A percentile compares a stretch with the other conserved stretches of the same genome.
phyloP scores from a whole-genome alignment of 768 basidiomycete genomes.

The Xanthoconium stramineum region DNA sequence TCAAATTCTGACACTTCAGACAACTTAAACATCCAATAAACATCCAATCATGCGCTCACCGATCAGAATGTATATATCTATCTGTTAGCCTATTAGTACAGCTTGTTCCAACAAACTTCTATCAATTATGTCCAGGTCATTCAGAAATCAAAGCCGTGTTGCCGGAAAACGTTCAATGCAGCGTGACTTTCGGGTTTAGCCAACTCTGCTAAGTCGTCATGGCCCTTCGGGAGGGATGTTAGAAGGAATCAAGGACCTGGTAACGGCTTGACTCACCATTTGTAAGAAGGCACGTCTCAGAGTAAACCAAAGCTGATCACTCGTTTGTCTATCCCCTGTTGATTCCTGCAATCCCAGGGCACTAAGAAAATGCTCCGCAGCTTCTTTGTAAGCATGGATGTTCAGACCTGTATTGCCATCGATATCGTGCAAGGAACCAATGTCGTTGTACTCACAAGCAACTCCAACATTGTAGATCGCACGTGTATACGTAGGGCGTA shows the following conservation, averaged over 20 bases:
- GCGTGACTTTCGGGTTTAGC: conserved; percentile 61
- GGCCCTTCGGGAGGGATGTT: conserved; percentile 47
- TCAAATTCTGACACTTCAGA: no score
- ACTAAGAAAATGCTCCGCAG: conserved; percentile 91
- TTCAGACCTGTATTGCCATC: conserved; percentile 68
- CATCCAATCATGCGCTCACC: no score
- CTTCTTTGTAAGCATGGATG: conserved; percentile 92
- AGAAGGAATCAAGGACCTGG: not conserved
- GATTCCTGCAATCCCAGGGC: conserved; percentile 78
- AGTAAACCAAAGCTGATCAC: conserved; percentile 87
- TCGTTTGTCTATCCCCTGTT: conserved; percentile 61
- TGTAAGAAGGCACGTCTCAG: conserved; percentile 74
- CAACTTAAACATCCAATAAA: no score
- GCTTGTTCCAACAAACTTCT: not conserved
- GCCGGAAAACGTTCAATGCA: conserved; percentile 69
- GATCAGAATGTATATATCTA: no score
- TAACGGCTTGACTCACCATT: conserved; percentile 51
- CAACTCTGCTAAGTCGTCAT: conserved; percentile 75
- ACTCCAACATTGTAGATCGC: conserved; percentile 98
- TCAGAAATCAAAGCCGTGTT: conserved; percentile 87
- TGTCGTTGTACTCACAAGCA: conserved; percentile 65
- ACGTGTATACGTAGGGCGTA: conserved; percentile 93
- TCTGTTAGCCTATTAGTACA: no score
- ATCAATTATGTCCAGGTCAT: conserved; percentile 14
- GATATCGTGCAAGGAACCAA: conserved; percentile 2